phyloP scores from a whole-genome alignment of 352 stramenopile species.

The Globisporangium paddicum region DNA sequence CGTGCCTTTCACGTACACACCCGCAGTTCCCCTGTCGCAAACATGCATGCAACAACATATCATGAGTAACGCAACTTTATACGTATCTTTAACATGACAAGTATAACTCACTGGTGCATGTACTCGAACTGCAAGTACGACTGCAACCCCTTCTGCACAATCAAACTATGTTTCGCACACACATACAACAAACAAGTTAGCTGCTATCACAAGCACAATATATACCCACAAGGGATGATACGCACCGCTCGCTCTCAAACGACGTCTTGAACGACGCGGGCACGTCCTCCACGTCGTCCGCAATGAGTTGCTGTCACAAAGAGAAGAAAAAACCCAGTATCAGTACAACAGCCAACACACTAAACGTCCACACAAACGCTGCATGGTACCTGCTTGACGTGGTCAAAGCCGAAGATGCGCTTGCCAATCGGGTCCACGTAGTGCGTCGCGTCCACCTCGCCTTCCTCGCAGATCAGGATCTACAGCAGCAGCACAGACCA shows the following conservation, averaged over 20 bases:
- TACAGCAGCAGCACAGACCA: slow-evolving; percentile 20
- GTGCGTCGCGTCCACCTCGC: slow-evolving; percentile 73
- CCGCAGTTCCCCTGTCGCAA: slow-evolving; percentile 53
- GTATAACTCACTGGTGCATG: slow-evolving; percentile 64
- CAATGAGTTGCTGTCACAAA: slow-evolving; percentile 33
- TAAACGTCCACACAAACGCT: neutral
- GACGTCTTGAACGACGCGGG: slow-evolving; percentile 27
- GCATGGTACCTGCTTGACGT: slow-evolving; percentile 60
- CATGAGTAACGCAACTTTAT: slow-evolving; percentile 2
- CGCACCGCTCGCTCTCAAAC: slow-evolving; percentile 72
- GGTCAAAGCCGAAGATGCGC: slow-evolving; percentile 81
- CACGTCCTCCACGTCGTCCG: slow-evolving; percentile 45
- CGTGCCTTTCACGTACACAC: slow-evolving; percentile 68
- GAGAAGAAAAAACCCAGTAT: neutral
- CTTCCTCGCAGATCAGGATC: slow-evolving; percentile 80
- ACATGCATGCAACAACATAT: neutral
- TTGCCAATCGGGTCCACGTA: slow-evolving; percentile 81
- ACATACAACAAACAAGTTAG: neutral
- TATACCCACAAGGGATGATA: too few species aligned
- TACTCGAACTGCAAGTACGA: slow-evolving; percentile 86
- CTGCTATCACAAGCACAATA: neutral
- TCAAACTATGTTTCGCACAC: slow-evolving; percentile 14
- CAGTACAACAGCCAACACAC: neutral
- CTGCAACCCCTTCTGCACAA: slow-evolving; percentile 66
- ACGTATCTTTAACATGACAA: too few species aligned